phyloP scores from a whole-genome alignment of 352 stramenopile genomes.

The Globisporangium rhizosaccharum region DNA sequence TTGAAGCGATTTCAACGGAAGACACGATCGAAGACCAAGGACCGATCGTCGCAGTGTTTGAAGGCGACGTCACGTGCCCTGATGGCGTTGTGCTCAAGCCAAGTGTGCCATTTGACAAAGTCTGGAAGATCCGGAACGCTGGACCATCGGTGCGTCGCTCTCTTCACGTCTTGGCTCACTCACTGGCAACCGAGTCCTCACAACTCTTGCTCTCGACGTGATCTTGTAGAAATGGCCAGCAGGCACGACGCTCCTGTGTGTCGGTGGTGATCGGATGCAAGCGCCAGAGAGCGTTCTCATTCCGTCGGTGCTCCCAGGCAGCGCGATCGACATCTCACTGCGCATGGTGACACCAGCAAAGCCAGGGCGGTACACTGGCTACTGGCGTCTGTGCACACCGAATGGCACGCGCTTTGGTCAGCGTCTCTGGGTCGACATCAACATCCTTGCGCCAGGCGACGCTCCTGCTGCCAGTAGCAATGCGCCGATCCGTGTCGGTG shows the following conservation, averaged over 20 bases:
- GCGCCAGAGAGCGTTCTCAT: constrained; percentile 67
- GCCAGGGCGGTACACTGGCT: constrained; percentile 76
- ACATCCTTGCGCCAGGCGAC: constrained; percentile 34
- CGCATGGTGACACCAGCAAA: constrained; percentile 45
- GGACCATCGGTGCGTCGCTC: constrained; percentile 31
- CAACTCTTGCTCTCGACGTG: too few species aligned
- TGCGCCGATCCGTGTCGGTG: constrained; percentile 31
- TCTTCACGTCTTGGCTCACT: too few species aligned
- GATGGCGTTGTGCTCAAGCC: constrained; percentile 76
- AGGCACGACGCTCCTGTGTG: constrained; percentile 60
- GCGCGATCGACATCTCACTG: constrained; percentile 70
- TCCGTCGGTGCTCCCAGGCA: constrained; percentile 55
- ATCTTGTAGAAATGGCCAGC: constrained; percentile 54
- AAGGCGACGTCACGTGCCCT: constrained; percentile 80
- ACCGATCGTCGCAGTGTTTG: constrained; percentile 75
- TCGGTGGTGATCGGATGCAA: constrained; percentile 73
- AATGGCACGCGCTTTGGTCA: constrained; percentile 84
- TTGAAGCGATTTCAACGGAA: constrained; percentile 62
- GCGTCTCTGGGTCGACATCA: constrained; percentile 85
- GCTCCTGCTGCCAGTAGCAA: constrained; percentile 27
- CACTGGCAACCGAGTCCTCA: too few species aligned
- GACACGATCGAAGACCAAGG: constrained; percentile 68
- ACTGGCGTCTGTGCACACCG: constrained; percentile 82
- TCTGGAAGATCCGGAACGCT: constrained; percentile 84
- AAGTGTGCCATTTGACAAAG: constrained; percentile 72